phyloP scores from a whole-genome alignment of 352 stramenopile genomes.

The Pythium insidiosum region DNA sequence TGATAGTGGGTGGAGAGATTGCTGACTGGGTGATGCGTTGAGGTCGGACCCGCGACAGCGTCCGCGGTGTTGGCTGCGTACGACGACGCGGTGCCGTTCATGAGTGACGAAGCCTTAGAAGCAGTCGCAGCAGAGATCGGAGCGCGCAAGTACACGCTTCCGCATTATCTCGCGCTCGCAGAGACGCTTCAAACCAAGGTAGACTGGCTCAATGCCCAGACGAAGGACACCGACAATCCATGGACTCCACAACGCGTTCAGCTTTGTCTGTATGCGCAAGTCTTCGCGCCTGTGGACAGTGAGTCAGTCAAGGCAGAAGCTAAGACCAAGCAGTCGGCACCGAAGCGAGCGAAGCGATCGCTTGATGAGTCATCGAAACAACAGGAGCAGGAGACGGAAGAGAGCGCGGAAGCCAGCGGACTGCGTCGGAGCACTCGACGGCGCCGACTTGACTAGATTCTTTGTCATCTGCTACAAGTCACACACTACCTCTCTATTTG shows the following conservation, averaged over 20 bases:
- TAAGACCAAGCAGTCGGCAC: too few species aligned
- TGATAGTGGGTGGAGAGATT: conserved; percentile 77
- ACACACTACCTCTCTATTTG: too few species aligned
- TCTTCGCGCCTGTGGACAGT: too few species aligned
- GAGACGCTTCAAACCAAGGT: conserved; percentile 46
- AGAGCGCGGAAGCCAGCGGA: too few species aligned
- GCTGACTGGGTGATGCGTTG: conserved; percentile 69
- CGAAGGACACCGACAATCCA: conserved; percentile 16
- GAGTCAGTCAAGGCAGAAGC: too few species aligned
- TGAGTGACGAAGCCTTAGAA: conserved; percentile 74
- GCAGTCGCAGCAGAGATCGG: conserved; percentile 59
- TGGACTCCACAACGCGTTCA: conserved; percentile 70
- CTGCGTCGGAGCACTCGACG: too few species aligned
- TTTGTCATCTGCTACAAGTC: too few species aligned
- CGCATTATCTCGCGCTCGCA: conserved; percentile 59
- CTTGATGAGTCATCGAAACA: too few species aligned
- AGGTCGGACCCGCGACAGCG: conserved; percentile 73
- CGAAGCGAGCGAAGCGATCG: too few species aligned
- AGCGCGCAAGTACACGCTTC: conserved; percentile 68
- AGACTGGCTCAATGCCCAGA: conserved; percentile 39
- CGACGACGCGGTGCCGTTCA: conserved; percentile 59
- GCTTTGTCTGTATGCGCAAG: conserved; percentile 70
- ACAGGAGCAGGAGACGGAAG: too few species aligned
- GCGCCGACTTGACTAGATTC: too few species aligned
- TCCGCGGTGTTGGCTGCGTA: conserved; percentile 68